Evolutionary conservation across 1,284 basidiomycete genomes (phyloP).

Genomic region (Cronartium ribicola): DNA sequence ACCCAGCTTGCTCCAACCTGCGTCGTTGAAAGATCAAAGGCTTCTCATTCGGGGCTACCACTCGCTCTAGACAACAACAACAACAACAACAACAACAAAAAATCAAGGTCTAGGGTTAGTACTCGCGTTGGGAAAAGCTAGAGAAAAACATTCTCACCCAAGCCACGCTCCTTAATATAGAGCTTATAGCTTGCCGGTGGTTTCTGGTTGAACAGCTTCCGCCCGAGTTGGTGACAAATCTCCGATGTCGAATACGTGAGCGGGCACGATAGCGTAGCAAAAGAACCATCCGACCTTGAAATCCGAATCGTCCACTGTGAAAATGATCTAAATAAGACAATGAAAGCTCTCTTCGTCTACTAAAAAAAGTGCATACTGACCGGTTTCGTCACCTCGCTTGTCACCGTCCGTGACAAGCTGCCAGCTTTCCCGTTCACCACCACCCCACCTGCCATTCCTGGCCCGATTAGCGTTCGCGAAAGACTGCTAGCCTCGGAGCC

Average conservation of each 20-base stretch:
- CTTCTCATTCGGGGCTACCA: slow-evolving; percentile 72
- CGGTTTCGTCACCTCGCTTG: slow-evolving; percentile 24
- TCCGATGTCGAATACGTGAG: slow-evolving; percentile 67
- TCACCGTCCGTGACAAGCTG: background rate
- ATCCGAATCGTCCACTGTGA: slow-evolving; percentile 60
- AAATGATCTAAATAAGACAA: background rate
- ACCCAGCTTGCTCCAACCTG: slow-evolving; percentile 84
- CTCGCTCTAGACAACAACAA: slow-evolving; percentile 61
- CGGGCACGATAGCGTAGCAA: slow-evolving; percentile 66
- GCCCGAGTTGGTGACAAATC: slow-evolving; percentile 63
- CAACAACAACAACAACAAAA: background rate
- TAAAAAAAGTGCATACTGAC: slow-evolving; percentile 8
- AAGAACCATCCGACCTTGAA: slow-evolving; percentile 70
- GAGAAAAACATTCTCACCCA: slow-evolving; percentile 60
- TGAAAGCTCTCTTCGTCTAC: too few species aligned
- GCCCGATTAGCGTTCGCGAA: background rate
- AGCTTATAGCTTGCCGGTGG: slow-evolving; percentile 63
- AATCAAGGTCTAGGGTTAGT: background rate
- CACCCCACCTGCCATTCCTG: slow-evolving; percentile 7
- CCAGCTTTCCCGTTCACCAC: slow-evolving; percentile 32
- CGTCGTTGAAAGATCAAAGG: slow-evolving; percentile 80
- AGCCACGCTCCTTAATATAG: slow-evolving; percentile 74
- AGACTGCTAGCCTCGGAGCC: slow-evolving; percentile 32
- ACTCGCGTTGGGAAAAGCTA: slow-evolving; percentile 17
- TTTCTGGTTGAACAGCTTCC: slow-evolving; percentile 54